Conservation (phyloP, 306 rosid genomes). For the Castanopsis chinensis region DNA sequence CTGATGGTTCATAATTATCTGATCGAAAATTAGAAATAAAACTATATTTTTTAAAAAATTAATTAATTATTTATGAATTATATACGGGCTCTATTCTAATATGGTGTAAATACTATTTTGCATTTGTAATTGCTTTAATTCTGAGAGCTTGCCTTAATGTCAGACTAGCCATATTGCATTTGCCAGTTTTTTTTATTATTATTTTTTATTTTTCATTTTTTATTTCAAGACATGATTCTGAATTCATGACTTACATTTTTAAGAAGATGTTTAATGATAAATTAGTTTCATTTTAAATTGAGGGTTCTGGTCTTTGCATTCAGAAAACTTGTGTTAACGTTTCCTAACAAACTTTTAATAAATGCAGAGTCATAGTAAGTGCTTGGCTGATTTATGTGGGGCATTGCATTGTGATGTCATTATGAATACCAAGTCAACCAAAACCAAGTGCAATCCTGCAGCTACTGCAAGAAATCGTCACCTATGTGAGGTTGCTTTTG, state of each 20-base stretch:
- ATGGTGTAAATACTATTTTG: neutral
- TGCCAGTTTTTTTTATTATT: neutral
- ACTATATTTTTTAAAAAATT: neutral
- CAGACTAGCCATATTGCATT: neutral
- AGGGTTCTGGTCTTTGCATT: neutral
- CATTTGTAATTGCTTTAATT: neutral
- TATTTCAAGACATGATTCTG: neutral
- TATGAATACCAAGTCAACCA: constrained; percentile 53
- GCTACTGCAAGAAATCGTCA: constrained; percentile 80
- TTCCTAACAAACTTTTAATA: constrained; percentile 2
- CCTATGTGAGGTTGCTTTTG: constrained; percentile 85
- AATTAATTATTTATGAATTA: neutral
- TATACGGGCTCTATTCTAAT: neutral
- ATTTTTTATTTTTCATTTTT: no score
- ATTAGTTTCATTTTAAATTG: neutral
- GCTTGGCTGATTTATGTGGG: constrained; percentile 97
- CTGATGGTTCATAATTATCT: constrained; percentile 3
- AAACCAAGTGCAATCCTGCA: constrained; percentile 80
- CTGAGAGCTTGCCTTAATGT: neutral
- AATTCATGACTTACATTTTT: neutral
- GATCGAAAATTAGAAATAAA: constrained; percentile 4
- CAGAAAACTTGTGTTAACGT: neutral
- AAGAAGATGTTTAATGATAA: neutral
- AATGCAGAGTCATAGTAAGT: constrained; percentile 68
- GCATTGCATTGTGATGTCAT: constrained; percentile 81